Evolutionary conservation across 345 rosid genomes (phyloP), one percentile per base, ranked within the genome.

Genomic region (Eucalyptus polybractea): DNA sequence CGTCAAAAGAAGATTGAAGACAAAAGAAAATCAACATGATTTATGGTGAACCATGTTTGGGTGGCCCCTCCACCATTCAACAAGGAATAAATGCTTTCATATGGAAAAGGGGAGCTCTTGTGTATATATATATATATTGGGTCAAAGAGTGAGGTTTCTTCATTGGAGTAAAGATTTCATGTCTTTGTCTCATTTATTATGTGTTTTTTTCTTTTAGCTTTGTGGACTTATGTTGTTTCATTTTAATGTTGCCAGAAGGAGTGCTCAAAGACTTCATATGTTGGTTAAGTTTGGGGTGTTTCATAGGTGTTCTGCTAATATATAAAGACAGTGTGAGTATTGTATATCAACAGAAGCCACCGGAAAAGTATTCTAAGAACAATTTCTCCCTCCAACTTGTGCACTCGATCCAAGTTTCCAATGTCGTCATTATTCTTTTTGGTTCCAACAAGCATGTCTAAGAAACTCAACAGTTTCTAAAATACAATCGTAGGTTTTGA

Each of bases 401-500:
- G 27, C 29, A 22, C 29, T 24, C 3, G 1, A 22, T 56, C 62
- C 62, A 56, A 56, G 1, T 56, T 56, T 56, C 62, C 62, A 56
- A 24, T 2, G 13, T 24, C 1, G 6, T 56, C 62, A 56, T 56
- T 56, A 56, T 8, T 56, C 25, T 56, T 56, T 56, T 24, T 56
- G 29, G 6, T 56, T 56, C 62, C 62, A 56, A 56, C 29, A 56
- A 53, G 65, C n/a, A 27, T 58, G 65, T 58, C 65, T 25, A 27
- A 1, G 65, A 58, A 58, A 58, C 65, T 58, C n/a, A 58, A 11
- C 2, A 11, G n/a, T 27, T 58, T 58, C 65, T 10, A 27, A 58
- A 25, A 58, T 2, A 10, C n/a, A 4, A 10, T 5, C 1, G 3
- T 5, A 58, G 13, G 7, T 58, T 56, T 24, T 2, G 62, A 2